These are phyloP conservation scores for Albatrellus ellisii DNA, from an alignment of 768 basidiomycete species.

Conservation along the genomic window DNA sequence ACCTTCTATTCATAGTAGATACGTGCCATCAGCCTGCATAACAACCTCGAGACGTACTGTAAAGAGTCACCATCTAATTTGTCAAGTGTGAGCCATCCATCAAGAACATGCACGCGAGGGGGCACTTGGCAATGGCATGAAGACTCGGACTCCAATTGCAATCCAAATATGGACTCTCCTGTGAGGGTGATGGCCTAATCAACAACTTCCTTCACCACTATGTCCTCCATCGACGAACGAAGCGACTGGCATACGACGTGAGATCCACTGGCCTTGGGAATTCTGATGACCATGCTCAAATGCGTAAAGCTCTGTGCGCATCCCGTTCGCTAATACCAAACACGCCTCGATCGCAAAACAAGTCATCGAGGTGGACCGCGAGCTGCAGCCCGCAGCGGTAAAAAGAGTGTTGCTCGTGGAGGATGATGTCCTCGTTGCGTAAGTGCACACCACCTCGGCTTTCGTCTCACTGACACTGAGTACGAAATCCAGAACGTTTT, in stretches of 20 bases:
- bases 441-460: slow-evolving; percentile 20
- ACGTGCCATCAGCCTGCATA: no score
- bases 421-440: slow-evolving; percentile 65
- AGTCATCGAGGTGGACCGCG: slow-evolving; percentile 77
- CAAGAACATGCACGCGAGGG: no score
- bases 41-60: no score
- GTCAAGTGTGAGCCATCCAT: no score
- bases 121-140: no score
- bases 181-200: no score
- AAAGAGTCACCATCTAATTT: no score
- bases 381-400: slow-evolving; percentile 73
- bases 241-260: slow-evolving; percentile 44
- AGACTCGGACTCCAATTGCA: no score
- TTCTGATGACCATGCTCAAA: slow-evolving; percentile 1
- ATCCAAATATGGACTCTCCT: no score
- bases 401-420: slow-evolving; percentile 58
- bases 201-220: slow-evolving; percentile 10
- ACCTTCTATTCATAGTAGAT: no score
- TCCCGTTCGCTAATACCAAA: slow-evolving; percentile 61
- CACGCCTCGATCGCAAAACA: slow-evolving; percentile 77
- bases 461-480: slow-evolving; percentile 6
- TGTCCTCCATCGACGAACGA: slow-evolving; percentile 12
- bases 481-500: slow-evolving; percentile 39
- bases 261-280: slow-evolving; percentile 13
- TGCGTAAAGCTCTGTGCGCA: slow-evolving; percentile 30